Base-by-base conservation (phyloP, 306 rosid species). In the Cicer judaicum region DNA sequence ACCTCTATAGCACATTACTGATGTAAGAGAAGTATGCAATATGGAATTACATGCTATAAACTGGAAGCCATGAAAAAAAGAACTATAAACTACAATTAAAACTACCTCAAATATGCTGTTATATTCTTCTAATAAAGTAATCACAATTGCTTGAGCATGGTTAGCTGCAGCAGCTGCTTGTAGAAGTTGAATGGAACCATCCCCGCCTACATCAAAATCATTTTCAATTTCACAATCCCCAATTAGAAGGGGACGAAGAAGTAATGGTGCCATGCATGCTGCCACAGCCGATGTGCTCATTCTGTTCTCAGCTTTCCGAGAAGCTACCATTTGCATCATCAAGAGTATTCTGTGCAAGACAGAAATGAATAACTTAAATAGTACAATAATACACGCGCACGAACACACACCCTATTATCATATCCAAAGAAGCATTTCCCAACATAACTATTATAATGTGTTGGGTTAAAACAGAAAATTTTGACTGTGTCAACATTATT, bases 181-280 rank as follows among this genome's bases (percentile, higher is more conserved):
- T 78, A 93, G 78, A 77, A 93, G 95, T 77, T 93, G 98, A 78
- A 82, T 21, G 15, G 98, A 90, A 59, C 87, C 90, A 78, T 90
- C 98, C 59, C 93, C 98, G 14, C 93, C 97, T 77, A 93, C 87
- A 79, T 88, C 89, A 85, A 90, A 90, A 82, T 90, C 97, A 84
- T 86, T 87, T 47, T 89, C 98, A 24, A 93, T 83, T 63, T 93
- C 98, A 84, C 98, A 93, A 13, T 89, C 95, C 61, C 98, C 98
- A 61, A 92, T 86, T 49, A 93, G 83, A 66, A 93, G 98, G 7
- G 98, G 97, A 56, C 98, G 95, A 64, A 93, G 95, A 81, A 93
- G 98, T 70, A 93, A 85, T 66, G 98, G 98, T n/a, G 98, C 98
- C 98, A 93, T 93, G 91, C 98, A 93, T 68, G 98, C 98, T 74